Conservation (phyloP, 176 grass and related monocot genomes). For the Urochloa ruziziensis region DNA sequence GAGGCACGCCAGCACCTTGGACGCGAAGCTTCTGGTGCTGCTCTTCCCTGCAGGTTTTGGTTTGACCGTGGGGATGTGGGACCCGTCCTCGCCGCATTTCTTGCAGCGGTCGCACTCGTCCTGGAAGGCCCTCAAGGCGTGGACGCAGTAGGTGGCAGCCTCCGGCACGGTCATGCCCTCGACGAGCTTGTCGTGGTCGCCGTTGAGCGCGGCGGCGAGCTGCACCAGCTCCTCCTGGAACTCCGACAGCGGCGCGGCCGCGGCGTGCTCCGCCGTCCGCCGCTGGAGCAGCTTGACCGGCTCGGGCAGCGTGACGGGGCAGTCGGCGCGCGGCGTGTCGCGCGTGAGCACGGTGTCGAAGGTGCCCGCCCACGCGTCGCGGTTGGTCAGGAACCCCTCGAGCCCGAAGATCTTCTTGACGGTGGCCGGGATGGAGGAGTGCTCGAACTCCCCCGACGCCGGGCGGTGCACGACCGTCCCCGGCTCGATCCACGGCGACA, state of each 20-base stretch:
- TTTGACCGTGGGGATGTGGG: constrained; percentile 27
- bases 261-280: constrained; percentile 31
- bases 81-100: constrained; percentile 38
- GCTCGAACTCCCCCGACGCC: constrained; percentile 64
- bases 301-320: constrained; percentile 51
- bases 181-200: constrained; percentile 49
- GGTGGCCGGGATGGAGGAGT: constrained; percentile 77
- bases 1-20: no score
- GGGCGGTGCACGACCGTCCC: constrained; percentile 55
- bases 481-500: constrained; percentile 69
- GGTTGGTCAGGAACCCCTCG: constrained; percentile 55
- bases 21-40: no score
- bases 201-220: constrained; percentile 65
- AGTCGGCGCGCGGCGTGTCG: constrained; percentile 44
- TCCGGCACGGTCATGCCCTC: constrained; percentile 57
- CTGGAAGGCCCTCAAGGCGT: constrained; percentile 34
- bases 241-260: constrained; percentile 52
- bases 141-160: constrained; percentile 35
- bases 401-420: constrained; percentile 77
- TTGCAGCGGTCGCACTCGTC: constrained; percentile 46
- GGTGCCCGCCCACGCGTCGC: constrained; percentile 74
- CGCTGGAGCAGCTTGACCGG: constrained; percentile 46
- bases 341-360: constrained; percentile 62
- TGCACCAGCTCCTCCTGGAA: constrained; percentile 82
- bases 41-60: no score